phyloP scores from a whole-genome alignment of 108 stramenopile genomes.

The Nitzschia inconspicua region DNA sequence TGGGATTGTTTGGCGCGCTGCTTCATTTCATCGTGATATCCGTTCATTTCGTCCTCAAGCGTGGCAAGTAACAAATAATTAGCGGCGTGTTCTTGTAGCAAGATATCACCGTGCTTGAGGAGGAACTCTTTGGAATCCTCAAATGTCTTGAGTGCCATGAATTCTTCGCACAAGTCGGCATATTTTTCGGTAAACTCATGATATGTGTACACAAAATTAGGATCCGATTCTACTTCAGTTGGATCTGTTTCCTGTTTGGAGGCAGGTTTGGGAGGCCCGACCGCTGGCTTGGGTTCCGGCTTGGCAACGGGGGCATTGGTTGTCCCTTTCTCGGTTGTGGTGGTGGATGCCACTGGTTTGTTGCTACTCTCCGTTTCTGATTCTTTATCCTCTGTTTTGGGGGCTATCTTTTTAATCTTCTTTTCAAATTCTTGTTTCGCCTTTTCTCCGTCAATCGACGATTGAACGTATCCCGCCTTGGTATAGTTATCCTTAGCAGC shows the following conservation, averaged over 20 bases:
- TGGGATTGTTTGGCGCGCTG: constrained; percentile 88
- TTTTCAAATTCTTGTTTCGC: constrained; percentile 37
- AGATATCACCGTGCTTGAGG: constrained; percentile 75
- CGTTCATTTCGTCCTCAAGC: constrained; percentile 99
- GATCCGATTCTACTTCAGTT: constrained; percentile 40
- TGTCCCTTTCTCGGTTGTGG: not conserved
- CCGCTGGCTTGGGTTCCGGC: constrained; percentile 20
- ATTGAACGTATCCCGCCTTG: constrained; percentile 62
- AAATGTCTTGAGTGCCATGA: constrained; percentile 76
- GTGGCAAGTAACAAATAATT: constrained; percentile 92
- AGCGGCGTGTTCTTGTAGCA: constrained; percentile 95
- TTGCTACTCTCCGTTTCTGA: constrained; percentile 4
- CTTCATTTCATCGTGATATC: constrained; percentile 93
- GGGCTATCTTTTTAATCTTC: constrained; percentile 3
- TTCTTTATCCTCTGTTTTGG: constrained; percentile 11
- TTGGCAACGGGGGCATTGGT: constrained; percentile 14
- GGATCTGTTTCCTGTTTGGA: constrained; percentile 15
- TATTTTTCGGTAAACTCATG: constrained; percentile 90
- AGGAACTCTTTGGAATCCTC: constrained; percentile 88
- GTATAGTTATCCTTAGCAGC: constrained; percentile 69
- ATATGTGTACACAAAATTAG: constrained; percentile 81
- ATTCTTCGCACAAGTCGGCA: constrained; percentile 87
- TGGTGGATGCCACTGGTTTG: constrained; percentile 8
- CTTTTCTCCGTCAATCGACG: constrained; percentile 36
- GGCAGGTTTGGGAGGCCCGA: constrained; percentile 12